Percentiles rank a stretch among this genome's conserved stretches.
These are phyloP conservation scores for Mortierella sp. DNA, from an alignment of 371 early-diverging fungal species.

Conservation along the genomic window DNA sequence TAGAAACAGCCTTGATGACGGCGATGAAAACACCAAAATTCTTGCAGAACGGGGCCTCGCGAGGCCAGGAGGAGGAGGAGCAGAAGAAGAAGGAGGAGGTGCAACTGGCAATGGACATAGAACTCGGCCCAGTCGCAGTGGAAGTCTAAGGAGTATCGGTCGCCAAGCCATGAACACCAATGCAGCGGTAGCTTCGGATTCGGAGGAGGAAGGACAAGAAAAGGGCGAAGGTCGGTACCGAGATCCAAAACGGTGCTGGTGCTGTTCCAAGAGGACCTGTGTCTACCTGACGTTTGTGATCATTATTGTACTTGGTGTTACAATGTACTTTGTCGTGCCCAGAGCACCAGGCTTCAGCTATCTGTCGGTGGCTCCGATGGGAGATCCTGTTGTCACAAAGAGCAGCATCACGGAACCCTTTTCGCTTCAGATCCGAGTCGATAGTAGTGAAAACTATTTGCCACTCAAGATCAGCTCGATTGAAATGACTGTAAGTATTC, in stretches of 20 bases:
- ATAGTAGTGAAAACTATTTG: constrained; percentile 33
- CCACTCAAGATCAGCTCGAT: constrained; percentile 28
- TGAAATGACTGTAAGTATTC: constrained; percentile 36
- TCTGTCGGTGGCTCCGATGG: constrained; percentile 21
- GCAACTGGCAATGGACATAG: constrained; percentile 1
- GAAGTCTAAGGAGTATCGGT: not conserved
- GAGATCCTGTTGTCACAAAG: constrained; percentile 20
- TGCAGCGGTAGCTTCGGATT: constrained; percentile 15
- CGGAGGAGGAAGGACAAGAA: constrained; percentile 47
- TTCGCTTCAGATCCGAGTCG: constrained; percentile 29
- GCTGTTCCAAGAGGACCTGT: constrained; percentile 34
- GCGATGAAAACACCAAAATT: constrained; percentile 31
- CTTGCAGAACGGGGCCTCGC: constrained; percentile 11
- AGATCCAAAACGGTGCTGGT: constrained; percentile 34
- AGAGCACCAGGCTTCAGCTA: constrained; percentile 27
- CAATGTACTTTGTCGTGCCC: constrained; percentile 38
- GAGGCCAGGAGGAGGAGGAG: constrained; percentile 6
- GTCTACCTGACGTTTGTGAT: constrained; percentile 35
- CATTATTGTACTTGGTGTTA: constrained; percentile 12
- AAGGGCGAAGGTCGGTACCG: constrained; percentile 20
- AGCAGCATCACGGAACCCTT: constrained; percentile 28
- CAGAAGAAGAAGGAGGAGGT: constrained; percentile 3
- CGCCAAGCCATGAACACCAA: not conserved
- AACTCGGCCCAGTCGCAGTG: not conserved
- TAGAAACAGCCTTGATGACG: constrained; percentile 6